Conservation (phyloP, 73 alveolate species). For the Tetrahymena elliotti region DNA sequence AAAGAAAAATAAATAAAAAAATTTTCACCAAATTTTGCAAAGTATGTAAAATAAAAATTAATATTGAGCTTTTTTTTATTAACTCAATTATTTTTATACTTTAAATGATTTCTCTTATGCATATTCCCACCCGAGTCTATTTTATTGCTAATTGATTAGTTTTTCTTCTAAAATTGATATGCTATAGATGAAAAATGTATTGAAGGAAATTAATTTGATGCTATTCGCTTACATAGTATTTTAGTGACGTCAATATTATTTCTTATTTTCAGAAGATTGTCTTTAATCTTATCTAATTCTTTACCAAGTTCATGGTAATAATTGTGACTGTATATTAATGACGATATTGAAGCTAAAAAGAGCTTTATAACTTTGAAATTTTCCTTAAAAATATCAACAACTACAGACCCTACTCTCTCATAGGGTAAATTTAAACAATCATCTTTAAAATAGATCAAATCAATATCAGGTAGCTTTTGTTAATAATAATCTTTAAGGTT, state of each 20-base stretch:
- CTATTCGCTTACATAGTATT: neutral
- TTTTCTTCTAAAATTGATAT: neutral
- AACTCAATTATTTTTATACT: neutral
- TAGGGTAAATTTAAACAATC: neutral
- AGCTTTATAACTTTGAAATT: neutral
- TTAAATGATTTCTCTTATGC: neutral
- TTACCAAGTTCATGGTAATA: neutral
- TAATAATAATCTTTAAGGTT: neutral
- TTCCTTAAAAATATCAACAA: neutral
- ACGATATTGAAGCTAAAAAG: neutral
- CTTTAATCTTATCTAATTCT: neutral
- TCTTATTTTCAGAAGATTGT: neutral
- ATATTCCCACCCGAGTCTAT: neutral
- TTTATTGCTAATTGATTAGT: neutral
- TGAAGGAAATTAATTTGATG: neutral
- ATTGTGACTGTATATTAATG: neutral
- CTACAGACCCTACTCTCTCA: neutral
- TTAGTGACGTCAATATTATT: neutral
- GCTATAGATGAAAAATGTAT: neutral
- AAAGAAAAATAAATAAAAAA: neutral
- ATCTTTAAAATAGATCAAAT: neutral
- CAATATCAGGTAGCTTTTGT: neutral
- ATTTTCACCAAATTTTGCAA: neutral
- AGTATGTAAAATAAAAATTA: neutral
- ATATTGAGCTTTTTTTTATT: neutral